These are phyloP conservation scores for Lachnellula cervina DNA, from an alignment of 2,329 filamentous ascomycete species.

Conservation along the genomic window DNA sequence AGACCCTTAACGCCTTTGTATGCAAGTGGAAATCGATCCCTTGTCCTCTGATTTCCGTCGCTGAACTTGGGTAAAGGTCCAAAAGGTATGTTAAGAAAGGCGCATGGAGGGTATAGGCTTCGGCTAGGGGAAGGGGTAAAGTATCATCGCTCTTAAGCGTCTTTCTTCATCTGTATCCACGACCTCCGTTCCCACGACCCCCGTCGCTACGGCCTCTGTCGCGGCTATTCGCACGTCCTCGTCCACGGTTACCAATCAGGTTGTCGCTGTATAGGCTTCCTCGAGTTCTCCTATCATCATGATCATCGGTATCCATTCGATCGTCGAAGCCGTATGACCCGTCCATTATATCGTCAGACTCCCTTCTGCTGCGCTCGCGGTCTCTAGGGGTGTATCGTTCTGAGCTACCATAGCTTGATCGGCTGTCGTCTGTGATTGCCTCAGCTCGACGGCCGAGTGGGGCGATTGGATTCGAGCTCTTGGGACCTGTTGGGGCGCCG, in stretches of 20 bases:
- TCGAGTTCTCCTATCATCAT: constrained; percentile 12
- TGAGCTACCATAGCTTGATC: constrained; percentile 17
- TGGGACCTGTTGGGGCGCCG: constrained; percentile 14
- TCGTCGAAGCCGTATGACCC: constrained; percentile 34
- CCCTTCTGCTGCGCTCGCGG: constrained; percentile 20
- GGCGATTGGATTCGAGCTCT: constrained; percentile 7
- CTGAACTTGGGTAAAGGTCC: background rate
- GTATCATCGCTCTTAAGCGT: background rate
- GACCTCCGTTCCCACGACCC: constrained; percentile 18
- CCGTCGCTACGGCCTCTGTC: constrained; percentile 19
- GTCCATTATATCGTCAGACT: constrained; percentile 28
- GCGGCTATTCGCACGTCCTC: constrained; percentile 15
- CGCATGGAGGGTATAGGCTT: background rate
- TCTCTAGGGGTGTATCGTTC: constrained; percentile 24
- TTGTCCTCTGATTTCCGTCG: background rate
- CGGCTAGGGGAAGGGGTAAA: background rate
- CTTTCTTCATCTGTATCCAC: constrained; percentile 23
- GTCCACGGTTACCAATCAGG: constrained; percentile 19
- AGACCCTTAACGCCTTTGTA: background rate
- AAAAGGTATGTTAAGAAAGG: background rate
- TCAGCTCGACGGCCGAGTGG: constrained; percentile 30
- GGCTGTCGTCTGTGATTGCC: constrained; percentile 13
- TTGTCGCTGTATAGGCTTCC: constrained; percentile 31
- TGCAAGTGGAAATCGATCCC: background rate
- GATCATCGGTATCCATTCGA: constrained; percentile 31